phyloP scores from a whole-genome alignment of 495 filamentous ascomycete genomes.

The Xeromyces bisporus region DNA sequence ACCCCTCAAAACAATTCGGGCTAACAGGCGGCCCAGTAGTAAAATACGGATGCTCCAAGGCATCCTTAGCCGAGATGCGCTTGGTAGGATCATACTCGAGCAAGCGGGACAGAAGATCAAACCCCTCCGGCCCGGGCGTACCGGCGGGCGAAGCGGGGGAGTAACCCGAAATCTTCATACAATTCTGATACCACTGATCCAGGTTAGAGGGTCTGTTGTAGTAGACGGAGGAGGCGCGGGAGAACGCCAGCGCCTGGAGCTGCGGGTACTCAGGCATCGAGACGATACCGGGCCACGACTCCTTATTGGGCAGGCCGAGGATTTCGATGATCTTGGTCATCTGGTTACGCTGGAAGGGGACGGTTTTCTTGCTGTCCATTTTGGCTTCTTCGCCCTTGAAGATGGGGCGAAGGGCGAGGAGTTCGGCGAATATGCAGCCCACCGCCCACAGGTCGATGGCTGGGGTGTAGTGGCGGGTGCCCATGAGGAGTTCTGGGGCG shows the following conservation, averaged over 20 bases:
- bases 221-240: slow-evolving; percentile 21
- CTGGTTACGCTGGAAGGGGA: slow-evolving; percentile 94
- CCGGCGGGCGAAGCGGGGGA: slow-evolving; percentile 28
- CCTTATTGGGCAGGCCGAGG: slow-evolving; percentile 75
- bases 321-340: slow-evolving; percentile 98
- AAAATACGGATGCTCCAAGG: slow-evolving; percentile 81
- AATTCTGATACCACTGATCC: slow-evolving; percentile 49
- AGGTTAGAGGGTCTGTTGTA: slow-evolving; percentile 33
- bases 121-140: slow-evolving; percentile 56
- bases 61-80: slow-evolving; percentile 68
- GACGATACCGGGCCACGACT: slow-evolving; percentile 68
- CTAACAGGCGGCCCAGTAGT: slow-evolving; percentile 44
- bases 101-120: slow-evolving; percentile 60
- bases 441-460: slow-evolving; percentile 96
- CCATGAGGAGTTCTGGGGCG: slow-evolving; percentile 83
- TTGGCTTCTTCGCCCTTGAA: slow-evolving; percentile 99
- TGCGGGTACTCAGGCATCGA: slow-evolving; percentile 71
- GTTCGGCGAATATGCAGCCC: slow-evolving; percentile 93
- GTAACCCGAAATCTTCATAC: slow-evolving; percentile 41
- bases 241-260: slow-evolving; percentile 43
- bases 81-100: slow-evolving; percentile 88
- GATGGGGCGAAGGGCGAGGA: slow-evolving; percentile 79
- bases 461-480: slow-evolving; percentile 83
- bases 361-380: slow-evolving; percentile 93
- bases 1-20: slow-evolving; percentile 78